Evolutionary conservation across 345 rosid species (phyloP), one percentile per base, ranked within the genome.

Genomic region (Populus deltoides): DNA sequence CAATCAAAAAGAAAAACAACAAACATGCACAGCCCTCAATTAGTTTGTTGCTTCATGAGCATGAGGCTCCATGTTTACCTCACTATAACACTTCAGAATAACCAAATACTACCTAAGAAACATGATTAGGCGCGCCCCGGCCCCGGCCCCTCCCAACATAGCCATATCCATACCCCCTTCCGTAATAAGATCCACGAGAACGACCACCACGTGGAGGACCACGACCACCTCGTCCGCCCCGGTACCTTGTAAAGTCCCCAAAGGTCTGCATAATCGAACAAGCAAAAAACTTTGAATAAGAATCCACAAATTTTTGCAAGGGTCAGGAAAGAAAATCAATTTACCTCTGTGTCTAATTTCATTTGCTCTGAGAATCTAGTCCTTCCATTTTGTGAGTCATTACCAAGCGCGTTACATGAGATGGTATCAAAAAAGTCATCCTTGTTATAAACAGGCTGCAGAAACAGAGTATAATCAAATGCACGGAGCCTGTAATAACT

Each of bases 361-460:
- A 86, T 81, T 82, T 88, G 98, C 89, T 93, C 98, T 1, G 97
- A 92, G 88, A 90, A 94, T 79, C 83, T 90, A 16, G 94, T 82
- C 81, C 98, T 92, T 84, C 92, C 89, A 77, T 75, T 89, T 68
- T 85, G 93, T 61, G 91, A 87, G 6, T 86, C 90, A 57, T 82
- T 79, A 81, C 79, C 85, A 66, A 77, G 81, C 15, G 91, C 68
- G 70, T 88, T 85, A 83, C 83, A 86, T 25, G 97, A 94, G 65
- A 94, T 90, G 22, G 93, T 83, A 87, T 94, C 97, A 84, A 93
- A 94, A 75, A 93, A 93, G 88, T 94, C 98, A 70, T 94, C 98
- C 87, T 92, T 94, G 77, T 90, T 93, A 86, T 94, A 94, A 35
- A 92, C 85, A 79, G 91, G 85, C 98, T 94, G 87, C 74, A 79